Conservation (phyloP, 2,329 filamentous ascomycete genomes). For the Aulographum hederae region DNA sequence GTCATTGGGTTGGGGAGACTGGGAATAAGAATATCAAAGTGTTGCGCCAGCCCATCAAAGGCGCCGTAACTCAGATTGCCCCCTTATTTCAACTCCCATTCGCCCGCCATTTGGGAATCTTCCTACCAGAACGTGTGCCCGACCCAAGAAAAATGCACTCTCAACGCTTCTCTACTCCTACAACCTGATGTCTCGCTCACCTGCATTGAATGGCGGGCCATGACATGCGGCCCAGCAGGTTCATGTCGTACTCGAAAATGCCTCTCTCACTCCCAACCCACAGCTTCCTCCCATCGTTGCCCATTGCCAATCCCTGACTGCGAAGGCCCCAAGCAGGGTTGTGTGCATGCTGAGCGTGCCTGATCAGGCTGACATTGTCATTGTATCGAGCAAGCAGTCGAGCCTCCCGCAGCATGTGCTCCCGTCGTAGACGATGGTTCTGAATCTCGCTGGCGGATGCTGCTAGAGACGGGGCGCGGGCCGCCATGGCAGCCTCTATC, state of each 20-base stretch:
- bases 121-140: too few species aligned
- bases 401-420: slow-evolving; percentile 5
- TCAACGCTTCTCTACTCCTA: too few species aligned
- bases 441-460: slow-evolving; percentile 10
- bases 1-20: too few species aligned
- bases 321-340: slow-evolving; percentile 2
- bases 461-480: slow-evolving; percentile 16
- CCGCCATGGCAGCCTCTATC: slow-evolving; percentile 26
- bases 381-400: background rate
- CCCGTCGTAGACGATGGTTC: slow-evolving; percentile 5
- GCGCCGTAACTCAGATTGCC: too few species aligned
- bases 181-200: too few species aligned
- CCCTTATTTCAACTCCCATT: too few species aligned
- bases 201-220: too few species aligned
- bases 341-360: background rate
- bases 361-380: background rate
- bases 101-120: too few species aligned
- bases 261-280: slow-evolving; percentile 30
- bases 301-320: slow-evolving; percentile 7
- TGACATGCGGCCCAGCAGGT: slow-evolving; percentile 31
- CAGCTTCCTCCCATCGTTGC: slow-evolving; percentile 6
- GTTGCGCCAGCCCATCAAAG: too few species aligned
- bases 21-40: too few species aligned
- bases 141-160: too few species aligned
- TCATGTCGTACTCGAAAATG: slow-evolving; percentile 46